These are phyloP conservation scores for Apiospora aurea DNA, from an alignment of 2,329 filamentous ascomycete species.

Conservation along the genomic window DNA sequence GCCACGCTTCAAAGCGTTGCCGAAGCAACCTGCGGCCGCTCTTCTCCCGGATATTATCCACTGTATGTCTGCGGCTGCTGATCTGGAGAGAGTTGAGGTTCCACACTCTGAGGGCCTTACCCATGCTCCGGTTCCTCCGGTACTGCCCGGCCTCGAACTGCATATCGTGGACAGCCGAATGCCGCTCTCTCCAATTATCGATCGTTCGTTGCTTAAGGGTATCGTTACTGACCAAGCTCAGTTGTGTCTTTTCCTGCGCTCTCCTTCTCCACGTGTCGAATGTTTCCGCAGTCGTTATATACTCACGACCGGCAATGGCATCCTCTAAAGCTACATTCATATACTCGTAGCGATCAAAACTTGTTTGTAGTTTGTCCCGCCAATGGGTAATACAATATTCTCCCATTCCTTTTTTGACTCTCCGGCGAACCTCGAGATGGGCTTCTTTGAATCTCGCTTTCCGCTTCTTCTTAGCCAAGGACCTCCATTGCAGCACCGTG, in stretches of 20 bases:
- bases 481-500: slow-evolving; percentile 36
- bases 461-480: slow-evolving; percentile 38
- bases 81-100: slow-evolving; percentile 40
- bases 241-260: slow-evolving; percentile 34
- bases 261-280: slow-evolving; percentile 39
- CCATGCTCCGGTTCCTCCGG: slow-evolving; percentile 35
- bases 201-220: slow-evolving; percentile 36
- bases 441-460: slow-evolving; percentile 41
- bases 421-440: slow-evolving; percentile 42
- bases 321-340: slow-evolving; percentile 38
- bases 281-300: slow-evolving; percentile 32
- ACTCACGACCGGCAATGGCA: slow-evolving; percentile 35
- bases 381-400: slow-evolving; percentile 39
- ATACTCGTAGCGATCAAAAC: slow-evolving; percentile 34
- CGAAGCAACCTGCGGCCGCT: slow-evolving; percentile 38
- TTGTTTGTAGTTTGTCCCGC: slow-evolving; percentile 38
- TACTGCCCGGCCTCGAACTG: slow-evolving; percentile 35
- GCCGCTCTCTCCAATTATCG: slow-evolving; percentile 36
- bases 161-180: slow-evolving; percentile 31
- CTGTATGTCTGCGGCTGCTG: slow-evolving; percentile 40
- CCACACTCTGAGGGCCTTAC: slow-evolving; percentile 40
- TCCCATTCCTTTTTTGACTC: slow-evolving; percentile 44
- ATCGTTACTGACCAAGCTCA: slow-evolving; percentile 32
- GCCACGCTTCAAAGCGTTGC: slow-evolving; percentile 41
- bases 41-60: slow-evolving; percentile 40